Conservation (phyloP, 2,329 filamentous ascomycete genomes). For the Penicillium hordei region DNA sequence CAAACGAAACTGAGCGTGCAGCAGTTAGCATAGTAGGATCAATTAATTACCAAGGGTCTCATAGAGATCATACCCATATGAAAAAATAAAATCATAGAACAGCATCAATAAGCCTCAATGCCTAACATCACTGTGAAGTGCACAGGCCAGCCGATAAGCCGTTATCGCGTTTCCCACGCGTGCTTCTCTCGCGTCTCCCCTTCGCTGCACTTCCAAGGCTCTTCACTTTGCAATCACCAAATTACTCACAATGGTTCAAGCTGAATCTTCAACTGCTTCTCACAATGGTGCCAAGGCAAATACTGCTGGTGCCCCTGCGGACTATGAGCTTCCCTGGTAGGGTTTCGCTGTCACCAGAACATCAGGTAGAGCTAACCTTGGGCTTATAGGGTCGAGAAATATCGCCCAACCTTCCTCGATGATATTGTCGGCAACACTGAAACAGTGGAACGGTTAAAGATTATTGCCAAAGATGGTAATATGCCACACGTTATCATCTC, state of each 20-base stretch:
- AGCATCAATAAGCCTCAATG: neutral
- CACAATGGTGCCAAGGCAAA: conserved; percentile 44
- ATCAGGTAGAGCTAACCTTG: conserved; percentile 16
- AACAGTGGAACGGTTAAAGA: conserved; percentile 94
- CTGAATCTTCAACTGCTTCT: conserved; percentile 49
- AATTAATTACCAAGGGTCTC: neutral
- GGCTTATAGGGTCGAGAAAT: conserved; percentile 86
- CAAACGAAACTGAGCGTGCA: neutral
- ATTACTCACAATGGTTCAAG: conserved; percentile 41
- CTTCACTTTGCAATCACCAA: neutral
- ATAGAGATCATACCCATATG: neutral
- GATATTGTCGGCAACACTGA: conserved; percentile 98
- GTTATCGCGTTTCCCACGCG: conserved; percentile 30
- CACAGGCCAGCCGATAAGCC: conserved; percentile 21
- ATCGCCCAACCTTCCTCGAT: conserved; percentile 89
- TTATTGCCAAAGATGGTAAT: conserved; percentile 97
- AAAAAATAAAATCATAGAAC: neutral
- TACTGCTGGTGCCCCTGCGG: conserved; percentile 41
- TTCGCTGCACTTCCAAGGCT: conserved; percentile 4
- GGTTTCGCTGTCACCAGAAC: neutral
- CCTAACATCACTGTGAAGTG: neutral
- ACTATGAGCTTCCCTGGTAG: conserved; percentile 53
- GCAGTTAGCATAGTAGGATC: neutral
- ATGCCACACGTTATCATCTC: conserved; percentile 99
- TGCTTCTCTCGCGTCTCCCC: conserved; percentile 31